Conservation (phyloP, 352 stramenopile genomes). For the Poterioochromonas sp. region DNA sequence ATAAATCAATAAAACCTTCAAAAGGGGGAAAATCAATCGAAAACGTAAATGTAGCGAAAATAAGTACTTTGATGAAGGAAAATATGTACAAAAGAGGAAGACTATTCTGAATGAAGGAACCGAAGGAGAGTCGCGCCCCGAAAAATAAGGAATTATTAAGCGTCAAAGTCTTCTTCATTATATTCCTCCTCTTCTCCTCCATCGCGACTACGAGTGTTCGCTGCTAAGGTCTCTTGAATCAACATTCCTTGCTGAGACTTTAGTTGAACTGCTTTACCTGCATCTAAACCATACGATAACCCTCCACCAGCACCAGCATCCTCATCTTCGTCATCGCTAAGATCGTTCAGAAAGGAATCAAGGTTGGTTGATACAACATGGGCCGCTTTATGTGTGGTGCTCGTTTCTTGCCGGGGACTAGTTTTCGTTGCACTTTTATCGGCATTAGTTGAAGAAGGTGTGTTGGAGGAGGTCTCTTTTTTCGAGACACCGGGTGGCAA, state of each 20-base stretch:
- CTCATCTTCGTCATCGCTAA: slow-evolving; percentile 10
- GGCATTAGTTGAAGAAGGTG: not conserved
- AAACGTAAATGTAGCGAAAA: too few species aligned
- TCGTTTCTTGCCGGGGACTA: not conserved
- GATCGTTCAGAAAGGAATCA: not conserved
- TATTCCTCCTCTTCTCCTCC: too few species aligned
- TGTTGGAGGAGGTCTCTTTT: not conserved
- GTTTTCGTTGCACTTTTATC: not conserved
- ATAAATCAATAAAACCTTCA: too few species aligned
- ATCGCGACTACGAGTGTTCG: too few species aligned
- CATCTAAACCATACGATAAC: not conserved
- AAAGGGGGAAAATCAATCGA: too few species aligned
- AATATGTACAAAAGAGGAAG: too few species aligned
- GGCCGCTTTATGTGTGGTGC: not conserved
- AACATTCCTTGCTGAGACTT: not conserved
- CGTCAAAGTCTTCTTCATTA: not conserved
- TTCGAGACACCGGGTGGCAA: not conserved
- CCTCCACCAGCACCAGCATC: not conserved
- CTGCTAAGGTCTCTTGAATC: not conserved
- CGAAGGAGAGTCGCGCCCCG: too few species aligned
- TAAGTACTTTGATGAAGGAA: too few species aligned
- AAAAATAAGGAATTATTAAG: too few species aligned
- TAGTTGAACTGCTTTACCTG: not conserved
- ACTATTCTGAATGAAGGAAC: too few species aligned
- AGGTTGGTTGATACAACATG: not conserved